A percentile compares a stretch with the other conserved stretches of the same genome.
Conservation (phyloP, 768 basidiomycete genomes). For the Amanita exitialis region DNA sequence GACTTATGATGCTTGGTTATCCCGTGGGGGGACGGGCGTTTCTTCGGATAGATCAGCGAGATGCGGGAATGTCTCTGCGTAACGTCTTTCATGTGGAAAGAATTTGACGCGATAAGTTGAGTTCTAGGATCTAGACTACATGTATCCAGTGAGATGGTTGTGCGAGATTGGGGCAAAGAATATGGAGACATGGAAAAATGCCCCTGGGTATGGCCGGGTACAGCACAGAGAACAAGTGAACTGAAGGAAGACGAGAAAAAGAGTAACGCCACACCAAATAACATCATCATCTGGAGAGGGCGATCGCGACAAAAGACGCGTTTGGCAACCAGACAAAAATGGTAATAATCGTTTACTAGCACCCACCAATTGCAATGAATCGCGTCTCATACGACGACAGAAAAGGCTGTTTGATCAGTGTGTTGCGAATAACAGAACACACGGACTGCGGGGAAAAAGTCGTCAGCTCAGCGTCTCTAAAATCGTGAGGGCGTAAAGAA, state of each 20-base stretch:
- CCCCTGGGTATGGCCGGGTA: neutral
- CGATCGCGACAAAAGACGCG: slow-evolving; percentile 3
- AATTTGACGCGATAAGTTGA: slow-evolving; percentile 30
- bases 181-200: slow-evolving; percentile 13
- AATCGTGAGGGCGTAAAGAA: slow-evolving; percentile 28
- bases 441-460: slow-evolving; percentile 17
- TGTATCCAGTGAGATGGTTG: slow-evolving; percentile 14
- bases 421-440: neutral
- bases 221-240: slow-evolving; percentile 9
- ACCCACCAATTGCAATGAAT: slow-evolving; percentile 27
- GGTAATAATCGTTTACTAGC: neutral
- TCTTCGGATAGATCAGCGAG: slow-evolving; percentile 69
- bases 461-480: slow-evolving; percentile 36
- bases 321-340: slow-evolving; percentile 9
- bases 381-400: slow-evolving; percentile 30
- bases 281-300: slow-evolving; percentile 9
- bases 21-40: slow-evolving; percentile 76
- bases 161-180: slow-evolving; percentile 17
- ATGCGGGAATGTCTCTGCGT: slow-evolving; percentile 54
- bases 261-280: slow-evolving; percentile 3
- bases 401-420: slow-evolving; percentile 5
- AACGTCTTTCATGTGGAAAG: slow-evolving; percentile 70
- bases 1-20: slow-evolving; percentile 59
- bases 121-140: slow-evolving; percentile 35
- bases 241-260: slow-evolving; percentile 1